These are phyloP conservation scores for Marasmius sp. DNA, from an alignment of 1,284 basidiomycete species.

Conservation along the genomic window DNA sequence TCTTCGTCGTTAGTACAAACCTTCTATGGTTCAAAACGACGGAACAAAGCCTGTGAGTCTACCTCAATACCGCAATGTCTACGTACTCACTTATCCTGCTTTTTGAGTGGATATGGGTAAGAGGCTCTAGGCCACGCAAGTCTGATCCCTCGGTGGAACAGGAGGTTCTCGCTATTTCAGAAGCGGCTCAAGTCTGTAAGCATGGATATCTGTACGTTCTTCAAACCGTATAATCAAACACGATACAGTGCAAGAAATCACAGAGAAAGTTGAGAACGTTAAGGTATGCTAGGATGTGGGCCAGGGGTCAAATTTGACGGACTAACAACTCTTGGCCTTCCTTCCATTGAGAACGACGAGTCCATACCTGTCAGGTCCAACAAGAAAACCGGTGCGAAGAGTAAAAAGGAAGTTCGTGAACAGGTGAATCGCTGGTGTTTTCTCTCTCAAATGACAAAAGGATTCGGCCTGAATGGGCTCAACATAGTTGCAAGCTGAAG, in stretches of 20 bases:
- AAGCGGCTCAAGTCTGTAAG: conserved; percentile 50
- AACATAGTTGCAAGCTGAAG: conserved; percentile 55
- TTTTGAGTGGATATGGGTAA: conserved; percentile 68
- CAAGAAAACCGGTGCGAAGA: conserved; percentile 69
- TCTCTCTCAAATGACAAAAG: not conserved
- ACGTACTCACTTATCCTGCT: not conserved
- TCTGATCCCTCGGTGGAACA: conserved; percentile 19
- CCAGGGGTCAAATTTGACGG: not conserved
- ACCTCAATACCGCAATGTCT: not conserved
- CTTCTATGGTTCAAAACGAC: conserved; percentile 74
- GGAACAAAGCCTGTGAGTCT: conserved; percentile 65
- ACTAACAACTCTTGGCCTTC: not conserved
- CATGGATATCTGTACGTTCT: conserved; percentile 5
- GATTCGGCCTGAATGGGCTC: not conserved
- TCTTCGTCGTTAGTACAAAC: conserved; percentile 50
- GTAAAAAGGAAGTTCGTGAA: conserved; percentile 74
- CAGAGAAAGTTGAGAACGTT: conserved; percentile 56
- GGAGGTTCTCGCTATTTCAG: conserved; percentile 39
- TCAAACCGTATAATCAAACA: not conserved
- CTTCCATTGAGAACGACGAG: conserved; percentile 50
- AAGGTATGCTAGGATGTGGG: conserved; percentile 40
- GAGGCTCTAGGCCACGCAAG: conserved; percentile 25
- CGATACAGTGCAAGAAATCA: conserved; percentile 54
- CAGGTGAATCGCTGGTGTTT: conserved; percentile 37
- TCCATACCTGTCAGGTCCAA: conserved; percentile 64